Evolutionary conservation across 441 rosid species (phyloP).

Genomic region (Corymbia calophylla): DNA sequence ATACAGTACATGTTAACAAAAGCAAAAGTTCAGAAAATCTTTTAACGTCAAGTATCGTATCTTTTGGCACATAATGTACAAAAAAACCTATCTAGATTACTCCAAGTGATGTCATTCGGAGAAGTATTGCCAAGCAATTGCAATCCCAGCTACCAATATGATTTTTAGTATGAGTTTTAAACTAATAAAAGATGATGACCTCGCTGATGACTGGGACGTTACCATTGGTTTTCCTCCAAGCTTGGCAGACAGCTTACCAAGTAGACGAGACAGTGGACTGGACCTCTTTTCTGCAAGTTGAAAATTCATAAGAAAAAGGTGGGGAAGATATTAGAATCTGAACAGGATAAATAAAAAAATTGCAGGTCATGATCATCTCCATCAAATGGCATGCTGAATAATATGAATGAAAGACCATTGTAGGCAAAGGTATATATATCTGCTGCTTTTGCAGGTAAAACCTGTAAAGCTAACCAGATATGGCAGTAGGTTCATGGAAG

Average conservation of each 20-base stretch:
- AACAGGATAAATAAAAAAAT: background rate
- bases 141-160: slow-evolving; percentile 51
- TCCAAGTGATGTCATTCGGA: background rate
- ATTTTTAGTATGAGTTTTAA: slow-evolving; percentile 49
- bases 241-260: slow-evolving; percentile 47
- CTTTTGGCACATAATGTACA: background rate
- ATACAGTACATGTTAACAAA: background rate
- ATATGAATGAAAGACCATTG: background rate
- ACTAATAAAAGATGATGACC: slow-evolving; percentile 31
- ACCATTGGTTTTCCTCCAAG: slow-evolving; percentile 48
- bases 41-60: background rate
- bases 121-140: slow-evolving; percentile 59
- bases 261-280: slow-evolving; percentile 29
- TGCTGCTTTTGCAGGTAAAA: background rate
- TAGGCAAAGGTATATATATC: background rate
- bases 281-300: slow-evolving; percentile 34
- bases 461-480: background rate
- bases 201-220: slow-evolving; percentile 5
- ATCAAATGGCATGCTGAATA: background rate
- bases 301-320: background rate
- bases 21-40: background rate
- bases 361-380: background rate
- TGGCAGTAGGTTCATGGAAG: background rate
- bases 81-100: background rate
- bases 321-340: background rate